Base-by-base conservation (phyloP, 257 asterid species). In the Asclepias syriaca region DNA sequence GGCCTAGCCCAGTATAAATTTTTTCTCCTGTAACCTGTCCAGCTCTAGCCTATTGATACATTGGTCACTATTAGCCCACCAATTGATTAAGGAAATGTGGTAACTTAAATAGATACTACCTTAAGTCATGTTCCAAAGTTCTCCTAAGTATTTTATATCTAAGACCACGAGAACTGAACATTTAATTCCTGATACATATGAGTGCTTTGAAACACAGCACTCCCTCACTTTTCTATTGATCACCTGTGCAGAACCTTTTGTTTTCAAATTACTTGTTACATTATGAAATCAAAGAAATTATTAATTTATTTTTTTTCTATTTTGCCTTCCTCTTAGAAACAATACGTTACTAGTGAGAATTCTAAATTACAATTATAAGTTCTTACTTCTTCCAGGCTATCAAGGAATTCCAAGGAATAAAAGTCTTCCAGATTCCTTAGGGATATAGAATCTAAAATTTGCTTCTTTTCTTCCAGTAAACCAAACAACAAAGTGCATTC, bases 401-500 rank as follows among this genome's bases (percentile, higher is more conserved):
- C 15, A 12, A 50, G 6, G 59, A 14, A 37, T 54, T 18, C 37
- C 1, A 22, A 57, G 45, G 34, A 34, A 57, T 71, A 40, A n/a
- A 43, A 4, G 16, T 43, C 12, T 27, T 71, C 6, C 4, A 24
- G 46, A 56, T 57, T 40, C 27, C 12, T 3, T 40, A 22, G 13
- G 18, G 18, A 1, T 11, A 6, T 19, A 14, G 7, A 51, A 13
- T 4, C 32, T 14, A 13, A 58, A 16, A 8, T 2, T 39, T 67
- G 27, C 68, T 79, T 50, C 59, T 75, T 68, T 77, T 75, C 75
- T 88, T 84, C 74, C 93, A 93, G 98, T 68, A 65, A 82, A 74
- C 81, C 66, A 34, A 89, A 88, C 64, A 88, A 72, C 75, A 74
- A 75, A 39, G 73, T 75, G 40, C 76, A 74, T 73, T 58, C 84